Evolutionary conservation across 805 yeast genomes (phyloP), one percentile per base, ranked within the genome.

Genomic region (Priceomyces fermenticarens): DNA sequence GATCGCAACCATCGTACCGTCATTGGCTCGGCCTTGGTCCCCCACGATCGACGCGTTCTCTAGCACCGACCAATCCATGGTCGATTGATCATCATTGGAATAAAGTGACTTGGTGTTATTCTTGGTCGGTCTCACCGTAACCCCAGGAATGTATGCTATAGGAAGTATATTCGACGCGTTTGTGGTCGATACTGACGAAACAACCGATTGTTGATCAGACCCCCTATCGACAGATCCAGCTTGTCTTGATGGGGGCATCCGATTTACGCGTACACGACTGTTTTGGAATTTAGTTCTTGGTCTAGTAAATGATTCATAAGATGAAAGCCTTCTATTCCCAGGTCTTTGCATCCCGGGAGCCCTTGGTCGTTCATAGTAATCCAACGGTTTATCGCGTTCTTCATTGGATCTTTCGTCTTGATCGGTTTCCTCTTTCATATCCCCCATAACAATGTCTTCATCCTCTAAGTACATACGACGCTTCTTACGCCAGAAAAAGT

Each of bases 131-230:
- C 83, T 69, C 15, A 80, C 78, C 3, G 89, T 86, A 34, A 89
- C 97, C 29, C 97, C 97, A 0, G 97, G 98, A 44, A 90, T 87
- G 57, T 89, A 90, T 2, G 96, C 96, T 42, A 91, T 84, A 13
- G 96, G 96, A 45, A 90, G 75, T 48, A 90, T 81, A 60, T 90
- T 89, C 10, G 95, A 85, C 3, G 95, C 95, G 52, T 84, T 80
- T 9, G 93, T 83, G 36, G 83, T 71, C 30, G 73, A 66, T 10
- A 83, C 77, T 5, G 89, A 77, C 25, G 85, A 77, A 7, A 90
- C 85, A 52, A 64, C 63, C 10, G 73, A 67, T 45, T 63, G 56
- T 38, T 73, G 55, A 9, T 35, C 30, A 31, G 45, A 41, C 7
- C 40, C 29, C 23, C 32, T 11, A 12, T 38, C 35, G 2, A 17